Evolutionary conservation across 768 basidiomycete genomes (phyloP).

Genomic region (Lentinula lateritia): DNA sequence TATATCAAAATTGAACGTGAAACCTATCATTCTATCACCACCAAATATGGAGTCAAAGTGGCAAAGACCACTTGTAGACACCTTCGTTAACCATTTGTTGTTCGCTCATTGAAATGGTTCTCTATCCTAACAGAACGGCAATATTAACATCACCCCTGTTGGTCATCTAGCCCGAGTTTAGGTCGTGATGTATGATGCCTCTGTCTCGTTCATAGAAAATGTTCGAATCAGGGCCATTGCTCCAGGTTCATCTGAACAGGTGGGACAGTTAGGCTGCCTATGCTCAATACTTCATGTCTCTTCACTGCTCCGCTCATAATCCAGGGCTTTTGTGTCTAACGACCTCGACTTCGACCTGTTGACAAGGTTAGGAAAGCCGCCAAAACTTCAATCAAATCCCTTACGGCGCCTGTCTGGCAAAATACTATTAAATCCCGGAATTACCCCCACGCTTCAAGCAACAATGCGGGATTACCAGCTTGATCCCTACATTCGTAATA

Average conservation of each 20-base stretch:
- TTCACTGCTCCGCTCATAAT: conserved; percentile 37
- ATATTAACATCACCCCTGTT: not conserved
- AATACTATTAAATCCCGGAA: conserved; percentile 3
- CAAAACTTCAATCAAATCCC: conserved; percentile 9
- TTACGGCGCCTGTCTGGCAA: conserved; percentile 10
- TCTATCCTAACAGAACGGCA: not conserved
- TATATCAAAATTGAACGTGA: not conserved
- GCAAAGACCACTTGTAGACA: conserved; percentile 3
- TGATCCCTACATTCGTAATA: conserved; percentile 10
- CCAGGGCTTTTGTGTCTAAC: conserved; percentile 28
- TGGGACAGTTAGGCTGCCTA: conserved; percentile 8
- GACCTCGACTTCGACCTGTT: conserved; percentile 13
- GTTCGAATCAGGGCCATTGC: not conserved
- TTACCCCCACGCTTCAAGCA: not conserved
- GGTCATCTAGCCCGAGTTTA: conserved; percentile 2
- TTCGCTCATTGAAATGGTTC: not conserved
- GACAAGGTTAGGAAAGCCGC: conserved; percentile 11
- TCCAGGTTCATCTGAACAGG: conserved; percentile 7
- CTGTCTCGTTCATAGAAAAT: conserved; percentile 2
- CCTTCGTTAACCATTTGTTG: conserved; percentile 4
- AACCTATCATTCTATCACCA: not conserved
- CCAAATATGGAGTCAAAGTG: not conserved
- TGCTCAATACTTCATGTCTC: conserved; percentile 29
- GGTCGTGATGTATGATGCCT: not conserved
- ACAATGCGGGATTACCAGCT: conserved; percentile 6